These are phyloP conservation scores for Triticum monococcum DNA, from an alignment of 176 grass and related monocot genomes.

Conservation along the genomic window DNA sequence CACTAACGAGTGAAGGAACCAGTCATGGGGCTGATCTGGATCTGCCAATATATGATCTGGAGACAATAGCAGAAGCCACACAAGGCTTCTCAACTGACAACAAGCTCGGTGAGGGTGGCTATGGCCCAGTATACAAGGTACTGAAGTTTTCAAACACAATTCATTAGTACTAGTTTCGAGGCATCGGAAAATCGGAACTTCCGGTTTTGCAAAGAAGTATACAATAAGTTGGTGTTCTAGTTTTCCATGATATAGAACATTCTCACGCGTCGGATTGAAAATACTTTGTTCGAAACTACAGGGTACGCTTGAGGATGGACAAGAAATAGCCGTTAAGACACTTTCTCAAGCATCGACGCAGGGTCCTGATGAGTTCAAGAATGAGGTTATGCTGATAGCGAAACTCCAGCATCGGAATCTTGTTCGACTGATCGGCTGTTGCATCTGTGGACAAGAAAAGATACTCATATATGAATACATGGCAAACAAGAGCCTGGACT, in stretches of 20 bases:
- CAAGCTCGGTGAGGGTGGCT: constrained; percentile 69
- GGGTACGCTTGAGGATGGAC: constrained; percentile 62
- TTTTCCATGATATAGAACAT: background rate
- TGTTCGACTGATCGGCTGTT: constrained; percentile 63
- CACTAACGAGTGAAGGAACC: constrained; percentile 35
- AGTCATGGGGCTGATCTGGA: constrained; percentile 44
- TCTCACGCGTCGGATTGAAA: background rate
- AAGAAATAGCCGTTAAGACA: constrained; percentile 78
- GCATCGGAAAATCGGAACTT: background rate
- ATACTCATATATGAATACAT: constrained; percentile 77
- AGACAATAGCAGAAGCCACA: constrained; percentile 44
- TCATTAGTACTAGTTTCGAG: background rate
- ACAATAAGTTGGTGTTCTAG: background rate
- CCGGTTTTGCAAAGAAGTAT: background rate
- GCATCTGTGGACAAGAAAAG: constrained; percentile 60
- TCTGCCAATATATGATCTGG: constrained; percentile 50
- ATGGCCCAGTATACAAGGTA: constrained; percentile 70
- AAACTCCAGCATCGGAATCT: constrained; percentile 80
- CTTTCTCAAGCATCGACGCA: constrained; percentile 63
- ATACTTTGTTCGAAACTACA: constrained; percentile 20
- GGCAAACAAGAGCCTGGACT: constrained; percentile 74
- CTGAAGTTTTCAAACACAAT: background rate
- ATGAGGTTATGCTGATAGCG: constrained; percentile 68
- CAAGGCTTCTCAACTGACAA: constrained; percentile 46
- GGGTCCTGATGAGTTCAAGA: constrained; percentile 70